Conservation (phyloP, 1,284 basidiomycete genomes). For the Cystobasidiaceae sp. region DNA sequence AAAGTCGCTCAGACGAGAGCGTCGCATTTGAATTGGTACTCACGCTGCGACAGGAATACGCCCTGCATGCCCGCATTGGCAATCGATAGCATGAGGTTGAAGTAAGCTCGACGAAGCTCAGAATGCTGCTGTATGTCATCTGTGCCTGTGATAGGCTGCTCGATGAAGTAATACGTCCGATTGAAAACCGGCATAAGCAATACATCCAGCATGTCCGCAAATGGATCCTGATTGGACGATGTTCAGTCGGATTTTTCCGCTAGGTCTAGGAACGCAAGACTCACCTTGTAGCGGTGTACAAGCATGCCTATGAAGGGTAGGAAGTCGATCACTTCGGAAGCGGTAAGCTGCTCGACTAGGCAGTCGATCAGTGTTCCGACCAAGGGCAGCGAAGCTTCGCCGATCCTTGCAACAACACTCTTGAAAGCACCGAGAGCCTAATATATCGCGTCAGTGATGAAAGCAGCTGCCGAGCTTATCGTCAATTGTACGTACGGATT, state of each 20-base stretch:
- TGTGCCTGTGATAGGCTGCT: constrained; percentile 78
- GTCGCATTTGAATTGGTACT: constrained; percentile 45
- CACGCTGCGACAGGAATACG: constrained; percentile 81
- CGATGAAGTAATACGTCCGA: constrained; percentile 75
- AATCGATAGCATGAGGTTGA: constrained; percentile 74
- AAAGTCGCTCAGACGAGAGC: background rate
- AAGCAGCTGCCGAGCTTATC: too few species aligned
- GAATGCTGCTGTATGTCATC: constrained; percentile 78
- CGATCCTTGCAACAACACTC: constrained; percentile 82
- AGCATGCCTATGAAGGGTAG: constrained; percentile 88
- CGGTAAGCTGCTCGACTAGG: constrained; percentile 83
- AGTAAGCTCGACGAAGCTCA: constrained; percentile 88
- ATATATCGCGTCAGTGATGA: constrained; percentile 25
- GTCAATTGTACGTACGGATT: constrained; percentile 66
- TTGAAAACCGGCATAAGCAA: constrained; percentile 78
- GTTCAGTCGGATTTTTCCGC: constrained; percentile 22
- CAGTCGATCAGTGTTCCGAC: constrained; percentile 83
- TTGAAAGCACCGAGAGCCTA: constrained; percentile 92
- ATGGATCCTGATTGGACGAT: constrained; percentile 56
- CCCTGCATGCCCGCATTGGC: constrained; percentile 73
- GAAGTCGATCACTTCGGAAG: constrained; percentile 88
- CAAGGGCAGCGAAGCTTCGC: constrained; percentile 61
- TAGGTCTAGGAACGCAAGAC: constrained; percentile 35
- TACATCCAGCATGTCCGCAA: constrained; percentile 82
- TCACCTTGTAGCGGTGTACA: constrained; percentile 84